These are phyloP conservation scores for Coelastrella sp. DNA, from an alignment of 139 green algal genomes.

Conservation along the genomic window DNA sequence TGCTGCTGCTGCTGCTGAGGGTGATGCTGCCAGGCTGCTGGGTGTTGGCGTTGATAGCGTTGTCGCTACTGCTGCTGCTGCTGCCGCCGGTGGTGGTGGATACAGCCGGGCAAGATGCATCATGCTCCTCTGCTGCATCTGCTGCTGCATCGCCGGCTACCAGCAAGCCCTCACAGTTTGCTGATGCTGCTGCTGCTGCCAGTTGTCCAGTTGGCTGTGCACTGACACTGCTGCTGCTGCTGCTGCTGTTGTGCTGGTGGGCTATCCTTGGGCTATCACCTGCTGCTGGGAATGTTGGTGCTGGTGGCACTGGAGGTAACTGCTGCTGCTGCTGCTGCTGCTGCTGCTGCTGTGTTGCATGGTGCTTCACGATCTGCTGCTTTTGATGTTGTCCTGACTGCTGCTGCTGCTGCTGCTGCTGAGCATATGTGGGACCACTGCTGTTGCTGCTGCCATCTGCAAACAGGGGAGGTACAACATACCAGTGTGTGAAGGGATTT, in stretches of 20 bases:
- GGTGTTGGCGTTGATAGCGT: background rate
- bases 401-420: background rate
- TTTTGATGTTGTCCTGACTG: background rate
- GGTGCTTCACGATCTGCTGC: background rate
- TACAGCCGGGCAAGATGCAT: too few species aligned
- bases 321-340: conserved; percentile 3
- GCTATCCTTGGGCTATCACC: background rate
- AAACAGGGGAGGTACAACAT: too few species aligned
- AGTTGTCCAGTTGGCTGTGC: background rate
- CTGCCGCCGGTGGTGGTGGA: background rate
- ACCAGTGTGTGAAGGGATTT: too few species aligned
- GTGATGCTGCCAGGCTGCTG: background rate
- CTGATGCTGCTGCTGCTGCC: conserved; percentile 23
- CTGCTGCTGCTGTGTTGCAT: background rate
- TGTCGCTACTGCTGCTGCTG: background rate
- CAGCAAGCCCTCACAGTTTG: too few species aligned
- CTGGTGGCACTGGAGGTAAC: background rate
- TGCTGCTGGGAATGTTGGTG: background rate
- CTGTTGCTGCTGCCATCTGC: too few species aligned
- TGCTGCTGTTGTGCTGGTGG: background rate
- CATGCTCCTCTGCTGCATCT: background rate
- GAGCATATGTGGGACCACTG: background rate
- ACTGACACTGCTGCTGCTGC: conserved; percentile 15
- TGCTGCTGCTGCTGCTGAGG: background rate
- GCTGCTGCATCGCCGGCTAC: background rate